Percentiles rank a stretch among this genome's conserved stretches.
phyloP scores from a whole-genome alignment of 2,329 filamentous ascomycete species.

The Penicillium concentricum region DNA sequence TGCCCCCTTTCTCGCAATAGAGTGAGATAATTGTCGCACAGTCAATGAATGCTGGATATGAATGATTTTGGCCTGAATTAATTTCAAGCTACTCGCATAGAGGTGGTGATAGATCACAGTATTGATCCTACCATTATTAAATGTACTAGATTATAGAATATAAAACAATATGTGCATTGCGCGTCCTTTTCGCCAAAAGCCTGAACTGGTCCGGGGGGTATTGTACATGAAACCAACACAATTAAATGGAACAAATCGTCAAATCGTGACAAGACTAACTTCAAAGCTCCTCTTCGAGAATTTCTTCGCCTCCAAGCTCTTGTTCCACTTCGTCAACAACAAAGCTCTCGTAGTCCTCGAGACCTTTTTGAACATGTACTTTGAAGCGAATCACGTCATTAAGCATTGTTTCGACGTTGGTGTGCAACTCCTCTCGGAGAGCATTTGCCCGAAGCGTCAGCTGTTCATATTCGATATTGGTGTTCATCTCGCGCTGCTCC shows the following conservation, averaged over 20 bases:
- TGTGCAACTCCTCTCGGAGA: slow-evolving; percentile 95
- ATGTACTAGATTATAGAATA: background rate
- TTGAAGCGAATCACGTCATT: slow-evolving; percentile 99
- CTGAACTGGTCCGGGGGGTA: slow-evolving; percentile 9
- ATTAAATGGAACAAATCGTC: slow-evolving; percentile 9
- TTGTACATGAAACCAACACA: slow-evolving; percentile 8
- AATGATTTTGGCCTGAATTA: background rate
- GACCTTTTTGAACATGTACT: slow-evolving; percentile 86
- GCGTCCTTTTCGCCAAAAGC: slow-evolving; percentile 4
- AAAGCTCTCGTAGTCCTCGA: slow-evolving; percentile 93
- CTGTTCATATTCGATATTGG: slow-evolving; percentile 94
- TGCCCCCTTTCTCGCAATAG: too few species aligned
- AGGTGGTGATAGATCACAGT: background rate
- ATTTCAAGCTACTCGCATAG: background rate
- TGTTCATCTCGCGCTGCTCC: slow-evolving; percentile 95
- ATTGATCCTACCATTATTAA: background rate
- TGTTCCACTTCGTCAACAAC: slow-evolving; percentile 90
- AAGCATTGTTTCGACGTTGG: slow-evolving; percentile 90
- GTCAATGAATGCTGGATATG: too few species aligned
- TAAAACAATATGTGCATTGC: slow-evolving; percentile 7
- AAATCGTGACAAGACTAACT: slow-evolving; percentile 13
- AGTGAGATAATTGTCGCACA: too few species aligned
- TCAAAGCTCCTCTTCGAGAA: slow-evolving; percentile 32
- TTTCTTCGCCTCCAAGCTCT: slow-evolving; percentile 68
- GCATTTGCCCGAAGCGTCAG: slow-evolving; percentile 79